phyloP scores from a whole-genome alignment of 2,329 filamentous ascomycete species.

The Exophiala calicioides region DNA sequence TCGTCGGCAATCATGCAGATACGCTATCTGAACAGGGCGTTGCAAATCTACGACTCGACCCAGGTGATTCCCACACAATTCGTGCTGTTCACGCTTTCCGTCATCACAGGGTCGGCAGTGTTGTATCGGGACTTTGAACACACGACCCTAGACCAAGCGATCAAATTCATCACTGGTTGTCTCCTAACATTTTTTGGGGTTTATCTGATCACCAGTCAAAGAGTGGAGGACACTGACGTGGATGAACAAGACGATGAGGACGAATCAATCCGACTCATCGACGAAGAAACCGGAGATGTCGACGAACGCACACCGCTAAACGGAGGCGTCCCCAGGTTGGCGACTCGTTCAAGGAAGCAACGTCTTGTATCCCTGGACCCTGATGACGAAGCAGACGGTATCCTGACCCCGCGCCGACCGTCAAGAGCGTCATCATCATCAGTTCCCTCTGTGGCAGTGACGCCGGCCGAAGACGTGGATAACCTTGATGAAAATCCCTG shows the following conservation, averaged over 20 bases:
- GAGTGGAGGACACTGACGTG: constrained; percentile 60
- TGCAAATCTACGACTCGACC: constrained; percentile 94
- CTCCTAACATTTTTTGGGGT: constrained; percentile 91
- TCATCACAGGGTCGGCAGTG: constrained; percentile 90
- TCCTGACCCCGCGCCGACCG: constrained; percentile 13
- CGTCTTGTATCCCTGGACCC: neutral
- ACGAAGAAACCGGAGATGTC: constrained; percentile 39
- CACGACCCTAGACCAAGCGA: constrained; percentile 69
- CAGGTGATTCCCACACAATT: constrained; percentile 98
- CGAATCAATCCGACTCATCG: constrained; percentile 46
- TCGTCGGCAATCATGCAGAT: constrained; percentile 93
- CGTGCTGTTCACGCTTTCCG: constrained; percentile 91
- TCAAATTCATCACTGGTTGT: constrained; percentile 88
- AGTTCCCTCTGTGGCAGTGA: constrained; percentile 29
- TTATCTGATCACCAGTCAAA: constrained; percentile 91
- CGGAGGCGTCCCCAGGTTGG: constrained; percentile 10
- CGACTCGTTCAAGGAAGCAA: neutral
- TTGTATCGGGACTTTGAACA: constrained; percentile 94
- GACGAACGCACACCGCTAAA: constrained; percentile 23
- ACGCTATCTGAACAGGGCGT: constrained; percentile 85
- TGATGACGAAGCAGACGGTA: constrained; percentile 9
- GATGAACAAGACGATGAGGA: constrained; percentile 66
- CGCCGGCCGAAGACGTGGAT: constrained; percentile 24
- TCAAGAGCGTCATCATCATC: constrained; percentile 22
- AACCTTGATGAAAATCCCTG: constrained; percentile 20